Percentiles rank a stretch among this genome's conserved stretches.
These are phyloP conservation scores for Fusarium sp. DNA, from an alignment of 2,329 filamentous ascomycete species.

Conservation along the genomic window DNA sequence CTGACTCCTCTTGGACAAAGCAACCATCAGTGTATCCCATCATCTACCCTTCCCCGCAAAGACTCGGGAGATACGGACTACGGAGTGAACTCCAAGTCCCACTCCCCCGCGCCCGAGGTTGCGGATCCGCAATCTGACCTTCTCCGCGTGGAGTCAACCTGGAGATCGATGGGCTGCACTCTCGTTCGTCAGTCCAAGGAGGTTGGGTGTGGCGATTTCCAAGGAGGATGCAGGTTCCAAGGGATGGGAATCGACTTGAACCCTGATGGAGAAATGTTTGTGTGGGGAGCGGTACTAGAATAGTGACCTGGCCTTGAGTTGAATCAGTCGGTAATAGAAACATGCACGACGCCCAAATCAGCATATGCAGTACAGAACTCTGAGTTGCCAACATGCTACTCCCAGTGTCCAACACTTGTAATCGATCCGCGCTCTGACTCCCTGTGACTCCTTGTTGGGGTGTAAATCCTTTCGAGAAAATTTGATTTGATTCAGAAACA, in stretches of 20 bases:
- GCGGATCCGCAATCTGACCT: conserved; percentile 32
- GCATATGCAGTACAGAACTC: not conserved
- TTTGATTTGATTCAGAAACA: not conserved
- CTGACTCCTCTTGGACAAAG: not conserved
- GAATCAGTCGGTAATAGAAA: not conserved
- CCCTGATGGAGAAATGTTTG: not conserved
- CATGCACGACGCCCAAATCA: not conserved
- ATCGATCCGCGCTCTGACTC: not conserved
- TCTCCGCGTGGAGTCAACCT: conserved; percentile 17
- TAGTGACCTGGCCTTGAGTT: not conserved
- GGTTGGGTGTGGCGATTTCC: conserved; percentile 41
- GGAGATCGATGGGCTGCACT: conserved; percentile 8
- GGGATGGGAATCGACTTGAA: not conserved
- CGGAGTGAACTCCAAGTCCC: conserved; percentile 11
- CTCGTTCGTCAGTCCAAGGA: not conserved
- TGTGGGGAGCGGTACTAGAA: not conserved
- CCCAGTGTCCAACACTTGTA: not conserved
- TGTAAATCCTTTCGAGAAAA: not conserved
- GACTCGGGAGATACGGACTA: not conserved
- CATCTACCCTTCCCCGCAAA: conserved; percentile 2
- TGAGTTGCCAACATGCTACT: not conserved
- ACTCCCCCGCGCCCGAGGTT: conserved; percentile 26
- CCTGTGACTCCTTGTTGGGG: not conserved
- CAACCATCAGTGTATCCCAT: not conserved
- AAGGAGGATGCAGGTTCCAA: not conserved